Evolutionary conservation across 2,329 filamentous ascomycete genomes (phyloP).

Genomic region (Fusarium subglutinans): DNA sequence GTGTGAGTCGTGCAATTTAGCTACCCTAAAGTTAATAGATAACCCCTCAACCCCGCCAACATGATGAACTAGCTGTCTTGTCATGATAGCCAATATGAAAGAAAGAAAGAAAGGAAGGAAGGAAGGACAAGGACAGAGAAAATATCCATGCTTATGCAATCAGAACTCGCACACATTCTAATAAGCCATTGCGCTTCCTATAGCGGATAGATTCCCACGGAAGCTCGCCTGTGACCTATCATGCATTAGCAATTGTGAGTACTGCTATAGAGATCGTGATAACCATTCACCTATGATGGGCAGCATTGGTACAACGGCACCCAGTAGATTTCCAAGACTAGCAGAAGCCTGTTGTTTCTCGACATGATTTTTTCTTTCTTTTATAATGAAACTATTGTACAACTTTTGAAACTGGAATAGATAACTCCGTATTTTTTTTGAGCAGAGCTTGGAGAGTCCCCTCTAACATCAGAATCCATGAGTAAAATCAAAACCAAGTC

Average conservation of each 20-base stretch:
- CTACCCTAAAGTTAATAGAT: not conserved
- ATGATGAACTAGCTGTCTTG: constrained; percentile 2
- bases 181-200: not conserved
- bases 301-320: not conserved
- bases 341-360: constrained; percentile 1
- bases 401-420: constrained; percentile 17
- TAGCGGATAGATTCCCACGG: not conserved
- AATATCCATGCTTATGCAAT: not conserved
- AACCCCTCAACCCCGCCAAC: constrained; percentile 23
- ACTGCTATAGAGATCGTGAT: not conserved
- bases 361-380: constrained; percentile 36
- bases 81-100: constrained; percentile 4
- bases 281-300: not conserved
- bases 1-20: not conserved
- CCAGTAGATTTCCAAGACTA: not conserved
- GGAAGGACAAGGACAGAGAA: not conserved
- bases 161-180: not conserved
- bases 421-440: constrained; percentile 11
- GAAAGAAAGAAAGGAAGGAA: not conserved
- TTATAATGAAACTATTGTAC: constrained; percentile 39
- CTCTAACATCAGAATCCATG: constrained; percentile 37
- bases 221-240: not conserved
- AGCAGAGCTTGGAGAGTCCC: constrained; percentile 33
- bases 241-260: constrained; percentile 15
- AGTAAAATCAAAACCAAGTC: constrained; percentile 22